Evolutionary conservation across 768 basidiomycete genomes (phyloP).

Genomic region (Nidula microcarpa): DNA sequence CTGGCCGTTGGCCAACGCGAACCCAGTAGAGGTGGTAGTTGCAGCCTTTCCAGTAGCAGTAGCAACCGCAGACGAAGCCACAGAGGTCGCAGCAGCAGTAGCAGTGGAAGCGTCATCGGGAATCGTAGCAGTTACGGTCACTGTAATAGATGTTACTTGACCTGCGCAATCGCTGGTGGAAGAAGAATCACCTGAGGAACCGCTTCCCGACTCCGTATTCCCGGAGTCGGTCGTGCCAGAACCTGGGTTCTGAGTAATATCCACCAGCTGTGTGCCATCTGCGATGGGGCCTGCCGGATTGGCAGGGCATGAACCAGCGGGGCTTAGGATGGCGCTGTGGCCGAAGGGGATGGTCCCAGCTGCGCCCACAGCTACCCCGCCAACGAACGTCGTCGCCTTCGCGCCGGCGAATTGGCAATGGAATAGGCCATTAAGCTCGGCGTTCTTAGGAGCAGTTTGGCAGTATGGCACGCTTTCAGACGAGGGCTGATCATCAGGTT

Average conservation of each 20-base stretch:
- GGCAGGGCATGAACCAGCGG: conserved; percentile 44
- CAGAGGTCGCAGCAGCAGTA: conserved; percentile 8
- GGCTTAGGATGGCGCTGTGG: conserved; percentile 26
- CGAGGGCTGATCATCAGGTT: conserved; percentile 28
- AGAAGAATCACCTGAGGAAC: neutral
- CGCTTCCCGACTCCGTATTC: neutral
- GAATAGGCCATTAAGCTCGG: conserved; percentile 49
- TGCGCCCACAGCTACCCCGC: conserved; percentile 19
- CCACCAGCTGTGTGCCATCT: conserved; percentile 40
- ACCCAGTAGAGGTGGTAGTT: conserved; percentile 9
- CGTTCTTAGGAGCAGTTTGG: conserved; percentile 42
- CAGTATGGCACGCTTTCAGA: conserved; percentile 47
- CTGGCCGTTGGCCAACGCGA: conserved; percentile 38
- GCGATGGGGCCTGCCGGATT: conserved; percentile 38
- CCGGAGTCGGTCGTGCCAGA: neutral
- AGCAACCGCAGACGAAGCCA: conserved; percentile 13
- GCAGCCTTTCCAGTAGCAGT: conserved; percentile 6
- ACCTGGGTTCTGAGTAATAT: conserved; percentile 30
- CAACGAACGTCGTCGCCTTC: conserved; percentile 37
- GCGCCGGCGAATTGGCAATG: conserved; percentile 47
- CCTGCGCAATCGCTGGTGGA: no score
- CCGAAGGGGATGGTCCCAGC: conserved; percentile 47
- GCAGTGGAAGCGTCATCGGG: conserved; percentile 8
- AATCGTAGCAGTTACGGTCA: neutral
- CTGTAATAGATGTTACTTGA: no score